Percentiles rank a stretch among this genome's conserved stretches.
Evolutionary conservation across 306 rosid genomes (phyloP).

Genomic region (Astragalus membranaceus): DNA sequence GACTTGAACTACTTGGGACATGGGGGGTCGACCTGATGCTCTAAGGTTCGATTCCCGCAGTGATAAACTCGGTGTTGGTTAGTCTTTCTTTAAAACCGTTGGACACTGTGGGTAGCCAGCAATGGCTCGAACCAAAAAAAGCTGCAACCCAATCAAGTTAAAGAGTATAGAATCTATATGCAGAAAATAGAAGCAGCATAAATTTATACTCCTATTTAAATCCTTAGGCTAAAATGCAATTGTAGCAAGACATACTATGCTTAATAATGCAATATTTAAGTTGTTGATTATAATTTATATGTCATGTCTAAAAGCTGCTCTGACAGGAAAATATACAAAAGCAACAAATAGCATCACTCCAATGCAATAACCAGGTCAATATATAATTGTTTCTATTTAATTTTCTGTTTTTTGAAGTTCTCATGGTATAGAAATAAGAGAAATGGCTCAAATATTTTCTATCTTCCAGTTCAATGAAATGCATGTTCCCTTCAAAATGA

Average conservation of each 20-base stretch:
- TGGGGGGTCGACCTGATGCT: too few relatives aligned
- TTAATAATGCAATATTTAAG: not conserved
- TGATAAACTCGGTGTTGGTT: too few relatives aligned
- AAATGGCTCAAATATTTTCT: not conserved
- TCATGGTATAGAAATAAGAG: not conserved
- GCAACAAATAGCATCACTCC: constrained; percentile 66
- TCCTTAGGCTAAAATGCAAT: not conserved
- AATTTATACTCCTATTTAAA: not conserved
- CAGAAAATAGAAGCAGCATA: not conserved
- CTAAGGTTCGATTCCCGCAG: too few relatives aligned
- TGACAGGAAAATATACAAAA: constrained; percentile 59
- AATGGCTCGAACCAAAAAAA: not conserved
- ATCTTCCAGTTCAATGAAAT: constrained; percentile 71
- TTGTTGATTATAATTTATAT: not conserved
- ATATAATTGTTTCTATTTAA: not conserved
- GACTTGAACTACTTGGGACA: too few relatives aligned
- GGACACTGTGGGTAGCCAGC: too few relatives aligned
- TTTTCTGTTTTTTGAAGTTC: not conserved
- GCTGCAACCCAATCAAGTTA: not conserved
- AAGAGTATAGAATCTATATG: not conserved
- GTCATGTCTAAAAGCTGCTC: not conserved
- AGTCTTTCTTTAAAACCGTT: too few relatives aligned
- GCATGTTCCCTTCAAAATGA: constrained; percentile 60
- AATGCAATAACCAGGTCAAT: constrained; percentile 75
- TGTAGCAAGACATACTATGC: not conserved